A percentile compares a stretch with the other conserved stretches of the same genome.
Evolutionary conservation across 176 grass and related monocot species (phyloP).

Genomic region (Musa acuminata): DNA sequence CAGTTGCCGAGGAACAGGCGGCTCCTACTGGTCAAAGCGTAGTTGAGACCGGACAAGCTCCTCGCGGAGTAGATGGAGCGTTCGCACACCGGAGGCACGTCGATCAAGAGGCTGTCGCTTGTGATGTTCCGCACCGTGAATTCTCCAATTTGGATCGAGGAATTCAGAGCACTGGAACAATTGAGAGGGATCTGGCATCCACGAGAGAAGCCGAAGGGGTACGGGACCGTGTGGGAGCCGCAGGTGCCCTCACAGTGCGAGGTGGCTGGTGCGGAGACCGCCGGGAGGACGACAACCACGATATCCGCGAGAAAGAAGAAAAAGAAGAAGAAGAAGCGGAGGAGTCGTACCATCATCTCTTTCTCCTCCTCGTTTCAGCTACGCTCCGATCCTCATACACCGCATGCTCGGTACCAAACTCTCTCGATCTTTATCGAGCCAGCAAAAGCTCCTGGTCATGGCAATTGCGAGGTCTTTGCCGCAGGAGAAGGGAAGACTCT

Average conservation of each 20-base stretch:
- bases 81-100: background rate
- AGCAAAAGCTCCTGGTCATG: too few species aligned
- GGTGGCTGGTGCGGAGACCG: too few species aligned
- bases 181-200: background rate
- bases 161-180: background rate
- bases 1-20: conserved; percentile 1
- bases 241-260: background rate
- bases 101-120: background rate
- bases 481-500: too few species aligned
- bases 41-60: background rate
- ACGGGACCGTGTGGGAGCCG: background rate
- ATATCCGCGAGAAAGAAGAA: too few species aligned
- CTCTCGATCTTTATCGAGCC: too few species aligned
- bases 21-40: background rate
- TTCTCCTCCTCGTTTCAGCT: too few species aligned
- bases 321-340: too few species aligned
- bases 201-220: background rate
- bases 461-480: too few species aligned
- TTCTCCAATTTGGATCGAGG: background rate
- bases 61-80: background rate
- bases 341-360: too few species aligned
- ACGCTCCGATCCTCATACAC: too few species aligned
- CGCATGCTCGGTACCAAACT: too few species aligned
- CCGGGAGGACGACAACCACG: too few species aligned
- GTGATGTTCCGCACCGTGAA: conserved; percentile 6